These are phyloP conservation scores for Ceratobasidium sp. DNA, from an alignment of 1,284 basidiomycete species.

Conservation along the genomic window DNA sequence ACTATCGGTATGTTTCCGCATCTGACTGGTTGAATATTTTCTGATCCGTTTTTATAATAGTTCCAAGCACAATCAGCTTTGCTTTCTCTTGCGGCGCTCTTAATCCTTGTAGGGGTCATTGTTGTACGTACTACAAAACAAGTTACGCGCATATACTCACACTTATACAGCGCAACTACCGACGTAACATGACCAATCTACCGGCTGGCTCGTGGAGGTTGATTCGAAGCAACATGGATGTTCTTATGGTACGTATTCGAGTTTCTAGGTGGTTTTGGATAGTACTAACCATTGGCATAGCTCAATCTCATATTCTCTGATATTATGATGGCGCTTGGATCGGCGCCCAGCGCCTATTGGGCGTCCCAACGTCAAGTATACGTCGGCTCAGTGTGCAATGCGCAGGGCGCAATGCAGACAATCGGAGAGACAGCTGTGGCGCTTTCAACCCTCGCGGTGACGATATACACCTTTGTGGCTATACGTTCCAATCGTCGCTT, in stretches of 20 bases:
- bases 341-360: constrained; percentile 48
- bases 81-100: constrained; percentile 8
- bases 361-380: constrained; percentile 41
- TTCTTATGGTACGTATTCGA: constrained; percentile 6
- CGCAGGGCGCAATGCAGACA: constrained; percentile 50
- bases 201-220: constrained; percentile 25
- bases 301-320: constrained; percentile 50
- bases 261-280: neutral
- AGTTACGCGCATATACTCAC: neutral
- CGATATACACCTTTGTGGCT: constrained; percentile 49
- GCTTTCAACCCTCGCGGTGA: constrained; percentile 46
- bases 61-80: constrained; percentile 15
- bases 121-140: neutral
- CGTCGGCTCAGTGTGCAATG: constrained; percentile 49
- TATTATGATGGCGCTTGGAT: constrained; percentile 49
- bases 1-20: constrained; percentile 2
- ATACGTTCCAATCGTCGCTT: constrained; percentile 2
- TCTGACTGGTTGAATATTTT: neutral
- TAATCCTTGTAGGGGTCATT: constrained; percentile 3
- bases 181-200: neutral
- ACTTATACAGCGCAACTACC: constrained; percentile 14
- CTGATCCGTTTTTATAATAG: constrained; percentile 6
- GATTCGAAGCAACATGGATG: constrained; percentile 36
- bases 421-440: constrained; percentile 51
- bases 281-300: neutral